Evolutionary conservation across 257 asterid species (phyloP), one percentile per base, ranked within the genome.

Genomic region (Solanum chiquidenum): DNA sequence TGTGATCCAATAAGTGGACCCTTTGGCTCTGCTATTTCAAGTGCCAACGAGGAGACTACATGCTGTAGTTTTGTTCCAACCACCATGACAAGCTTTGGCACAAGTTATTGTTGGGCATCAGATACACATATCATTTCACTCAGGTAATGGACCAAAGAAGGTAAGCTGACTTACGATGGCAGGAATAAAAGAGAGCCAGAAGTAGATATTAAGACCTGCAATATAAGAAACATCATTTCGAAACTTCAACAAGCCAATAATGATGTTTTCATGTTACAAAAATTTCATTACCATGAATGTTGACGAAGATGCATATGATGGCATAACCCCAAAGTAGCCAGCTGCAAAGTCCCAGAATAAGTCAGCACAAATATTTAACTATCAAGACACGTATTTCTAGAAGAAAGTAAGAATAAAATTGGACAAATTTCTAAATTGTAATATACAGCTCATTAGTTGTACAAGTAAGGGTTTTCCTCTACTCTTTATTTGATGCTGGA

Each of bases 301-400:
- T 96, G 80, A 95, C 77, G 95, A 94, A 92, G 92, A 96, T 96
- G 92, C 99, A 95, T 31, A 96, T 88, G 90, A 96, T 96, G 42
- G 98, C 98, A 88, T 96, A 96, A 88, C 94, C 94, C 98, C 98
- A 95, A 37, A 96, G 96, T 12, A 96, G 97, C 97, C 98, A 96
- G 91, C 99, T 96, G 96, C 92, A 90, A 52, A 87, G 84, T 73
- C 44, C 69, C 82, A 79, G 84, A 5, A 73, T 35, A 37, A 40
- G 83, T 20, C 18, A 83, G 27, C 68, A 42, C 49, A 84, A 83
- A 86, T 80, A 46, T 46, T 5, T 25, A 80, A 80, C 40, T 80
- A 46, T 79, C 38, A 46, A 79, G 37, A 44, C 85, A 80, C 16
- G 8, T 5, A 79, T 80, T 80, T 80, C 42, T 14, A 44, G 25